Evolutionary conservation across 1,284 basidiomycete species (phyloP), one percentile per base, ranked within the genome.

Genomic region (Fistulina hepatica): DNA sequence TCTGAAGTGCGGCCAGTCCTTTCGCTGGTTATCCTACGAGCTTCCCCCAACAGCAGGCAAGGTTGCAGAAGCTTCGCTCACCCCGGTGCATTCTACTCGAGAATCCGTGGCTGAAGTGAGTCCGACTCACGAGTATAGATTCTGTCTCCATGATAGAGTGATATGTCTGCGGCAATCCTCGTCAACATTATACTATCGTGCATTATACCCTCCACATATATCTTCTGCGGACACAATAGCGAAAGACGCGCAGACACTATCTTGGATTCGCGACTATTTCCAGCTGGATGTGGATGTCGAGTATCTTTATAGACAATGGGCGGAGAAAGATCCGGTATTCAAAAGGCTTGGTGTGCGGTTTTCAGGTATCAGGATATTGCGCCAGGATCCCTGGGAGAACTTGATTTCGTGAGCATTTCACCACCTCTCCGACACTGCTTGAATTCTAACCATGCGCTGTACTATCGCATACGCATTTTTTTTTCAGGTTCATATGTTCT

Each of bases 361-460:
- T 48, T 55, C 65, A 37, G 78, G 82, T 15, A 66, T 71, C 39
- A 57, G 73, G 30, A 83, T 97, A 46, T 60, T 97, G 25, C 68
- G 89, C 46, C 94, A 98, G 56, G 92, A 97, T 54, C 89, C 91
- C 39, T 98, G 91, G 81, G 95, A 97, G 60, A 93, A 85, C 50
- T 69, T 95, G 19, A 62, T 95, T 30, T 89, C 85, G 90, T 93
- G 55, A 50, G 86, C 75, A 24, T 13, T n/a, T 21, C 39, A 36
- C 35, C 15, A 23, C 26, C 24, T 15, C 27, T 46, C 36, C 32
- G 44, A 41, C 31, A 31, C 22, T 16, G 41, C 36, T 37, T 41
- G 28, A 21, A 23, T 33, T 21, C 6, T 25, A 25, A 25, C 24
- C 24, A 31, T 9, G 25, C 23, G 21, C 28, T 34, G 34, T 21